Evolutionary conservation across 768 basidiomycete genomes (phyloP).

Genomic region (Termitomyces heimii): DNA sequence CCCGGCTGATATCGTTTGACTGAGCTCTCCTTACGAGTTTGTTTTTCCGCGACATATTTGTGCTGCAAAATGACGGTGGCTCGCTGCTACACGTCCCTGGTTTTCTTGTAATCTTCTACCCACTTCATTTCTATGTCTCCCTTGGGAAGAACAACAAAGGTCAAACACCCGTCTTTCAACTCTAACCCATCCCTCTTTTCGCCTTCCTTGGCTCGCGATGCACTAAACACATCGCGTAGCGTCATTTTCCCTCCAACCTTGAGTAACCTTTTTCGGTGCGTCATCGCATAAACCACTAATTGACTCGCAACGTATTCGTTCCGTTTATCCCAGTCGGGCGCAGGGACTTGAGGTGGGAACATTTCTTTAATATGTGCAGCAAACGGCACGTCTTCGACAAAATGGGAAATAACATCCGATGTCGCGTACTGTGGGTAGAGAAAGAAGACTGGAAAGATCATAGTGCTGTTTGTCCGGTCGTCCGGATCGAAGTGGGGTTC

Average conservation of each 20-base stretch:
- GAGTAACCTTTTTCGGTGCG: conserved; percentile 65
- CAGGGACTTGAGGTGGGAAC: conserved; percentile 68
- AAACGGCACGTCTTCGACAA: conserved; percentile 83
- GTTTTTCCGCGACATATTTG: background rate
- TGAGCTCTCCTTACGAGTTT: background rate
- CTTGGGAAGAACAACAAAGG: conserved; percentile 73
- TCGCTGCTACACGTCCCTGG: conserved; percentile 22
- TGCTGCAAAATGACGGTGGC: background rate
- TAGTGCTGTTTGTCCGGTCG: conserved; percentile 49
- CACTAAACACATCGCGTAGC: conserved; percentile 66
- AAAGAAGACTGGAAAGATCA: conserved; percentile 87
- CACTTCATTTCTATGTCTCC: conserved; percentile 75
- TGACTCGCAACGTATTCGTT: conserved; percentile 59
- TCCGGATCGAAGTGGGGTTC: conserved; percentile 62
- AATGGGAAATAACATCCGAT: conserved; percentile 84
- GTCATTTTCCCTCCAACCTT: conserved; percentile 93
- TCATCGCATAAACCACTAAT: conserved; percentile 81
- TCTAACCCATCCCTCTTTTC: conserved; percentile 74
- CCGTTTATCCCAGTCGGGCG: conserved; percentile 72
- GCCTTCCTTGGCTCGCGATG: conserved; percentile 53
- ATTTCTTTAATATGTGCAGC: conserved; percentile 69
- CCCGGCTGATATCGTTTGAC: background rate
- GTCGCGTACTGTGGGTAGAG: conserved; percentile 88
- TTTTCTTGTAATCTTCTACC: conserved; percentile 82
- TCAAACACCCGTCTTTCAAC: conserved; percentile 75